phyloP scores from a whole-genome alignment of 805 yeast genomes.

The Danielia reshetovae region DNA sequence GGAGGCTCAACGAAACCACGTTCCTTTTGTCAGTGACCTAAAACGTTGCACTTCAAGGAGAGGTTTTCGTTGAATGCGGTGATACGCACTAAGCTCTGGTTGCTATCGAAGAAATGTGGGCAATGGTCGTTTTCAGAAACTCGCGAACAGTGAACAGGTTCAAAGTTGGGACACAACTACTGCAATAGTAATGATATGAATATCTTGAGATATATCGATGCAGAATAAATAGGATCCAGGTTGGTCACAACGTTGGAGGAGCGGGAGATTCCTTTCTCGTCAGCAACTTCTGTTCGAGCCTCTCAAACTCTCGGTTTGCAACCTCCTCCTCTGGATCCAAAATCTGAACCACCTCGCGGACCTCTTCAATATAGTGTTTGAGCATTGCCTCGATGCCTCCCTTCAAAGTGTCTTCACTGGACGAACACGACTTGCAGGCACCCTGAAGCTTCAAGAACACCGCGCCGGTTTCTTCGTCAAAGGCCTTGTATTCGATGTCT shows the following conservation, averaged over 20 bases:
- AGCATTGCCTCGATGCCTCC: conserved; percentile 97
- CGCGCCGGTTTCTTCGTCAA: conserved; percentile 79
- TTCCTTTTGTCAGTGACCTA: no score
- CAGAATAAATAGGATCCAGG: no score
- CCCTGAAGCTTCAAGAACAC: conserved; percentile 90
- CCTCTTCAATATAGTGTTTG: conserved; percentile 95
- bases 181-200: no score
- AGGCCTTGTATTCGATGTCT: conserved; percentile 84
- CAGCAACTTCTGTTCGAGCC: conserved; percentile 56
- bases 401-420: conserved; percentile 87
- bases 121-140: no score
- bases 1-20: no score
- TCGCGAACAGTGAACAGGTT: no score
- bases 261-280: conserved; percentile 22
- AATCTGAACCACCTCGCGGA: conserved; percentile 82
- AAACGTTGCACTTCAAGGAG: no score
- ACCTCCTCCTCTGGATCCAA: conserved; percentile 71
- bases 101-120: no score
- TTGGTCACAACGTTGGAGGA: conserved; percentile 9
- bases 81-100: no score
- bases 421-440: conserved; percentile 91
- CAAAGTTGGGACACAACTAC: no score
- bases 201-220: no score
- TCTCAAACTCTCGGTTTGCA: conserved; percentile 79
- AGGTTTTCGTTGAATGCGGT: no score